Conservation (phyloP, 345 rosid species). For the Ceriops tagal region DNA sequence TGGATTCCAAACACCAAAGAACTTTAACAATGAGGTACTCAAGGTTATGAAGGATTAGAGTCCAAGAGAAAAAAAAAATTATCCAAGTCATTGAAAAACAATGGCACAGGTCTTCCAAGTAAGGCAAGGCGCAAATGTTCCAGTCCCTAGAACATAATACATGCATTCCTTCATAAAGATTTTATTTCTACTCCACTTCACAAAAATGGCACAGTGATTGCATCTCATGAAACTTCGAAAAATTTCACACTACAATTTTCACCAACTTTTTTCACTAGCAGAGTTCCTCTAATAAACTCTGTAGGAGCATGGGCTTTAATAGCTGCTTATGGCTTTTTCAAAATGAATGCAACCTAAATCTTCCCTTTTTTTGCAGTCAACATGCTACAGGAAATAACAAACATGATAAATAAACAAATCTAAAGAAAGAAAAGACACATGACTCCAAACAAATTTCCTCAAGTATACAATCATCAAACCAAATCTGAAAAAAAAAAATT, state of each 20-base stretch:
- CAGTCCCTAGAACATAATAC: no score
- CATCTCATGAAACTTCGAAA: no score
- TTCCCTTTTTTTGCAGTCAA: conserved; percentile 4
- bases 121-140: neutral
- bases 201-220: neutral
- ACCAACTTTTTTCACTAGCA: neutral
- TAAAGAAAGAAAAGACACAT: neutral
- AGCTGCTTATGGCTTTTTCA: conserved; percentile 1
- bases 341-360: conserved; percentile 13
- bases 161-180: neutral
- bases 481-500: neutral
- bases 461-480: neutral
- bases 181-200: neutral
- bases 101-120: no score
- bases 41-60: no score
- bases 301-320: conserved; percentile 9
- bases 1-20: no score
- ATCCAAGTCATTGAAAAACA: no score
- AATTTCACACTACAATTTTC: no score
- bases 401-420: neutral
- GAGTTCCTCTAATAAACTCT: conserved; percentile 1
- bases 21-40: no score
- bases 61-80: no score
- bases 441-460: neutral
- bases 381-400: neutral